These are phyloP conservation scores for Colletotrichum plurivorum DNA, from an alignment of 2,329 filamentous ascomycete species.

Conservation along the genomic window DNA sequence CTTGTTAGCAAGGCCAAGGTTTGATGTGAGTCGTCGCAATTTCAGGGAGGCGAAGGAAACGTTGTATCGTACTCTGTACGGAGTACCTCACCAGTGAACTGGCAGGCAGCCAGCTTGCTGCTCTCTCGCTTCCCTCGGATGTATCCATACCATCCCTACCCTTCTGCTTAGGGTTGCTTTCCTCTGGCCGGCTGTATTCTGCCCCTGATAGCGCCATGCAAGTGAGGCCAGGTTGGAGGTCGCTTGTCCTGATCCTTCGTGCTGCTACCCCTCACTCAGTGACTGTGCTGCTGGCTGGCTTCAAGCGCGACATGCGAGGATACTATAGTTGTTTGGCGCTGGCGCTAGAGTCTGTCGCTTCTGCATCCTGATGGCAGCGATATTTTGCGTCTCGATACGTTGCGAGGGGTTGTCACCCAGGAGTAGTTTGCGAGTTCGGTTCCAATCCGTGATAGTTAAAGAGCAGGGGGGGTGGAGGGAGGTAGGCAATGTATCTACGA, in stretches of 20 bases:
- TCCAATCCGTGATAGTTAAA: conserved; percentile 16
- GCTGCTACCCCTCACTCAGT: conserved; percentile 22
- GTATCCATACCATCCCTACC: background rate
- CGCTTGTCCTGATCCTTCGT: conserved; percentile 27
- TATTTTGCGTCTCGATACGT: conserved; percentile 7
- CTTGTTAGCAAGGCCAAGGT: conserved; percentile 1
- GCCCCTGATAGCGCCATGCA: conserved; percentile 15
- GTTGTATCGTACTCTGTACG: background rate
- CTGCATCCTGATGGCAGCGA: background rate
- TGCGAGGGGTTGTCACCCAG: conserved; percentile 2
- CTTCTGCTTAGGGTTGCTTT: background rate
- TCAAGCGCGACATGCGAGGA: conserved; percentile 15
- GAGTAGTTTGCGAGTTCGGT: conserved; percentile 11
- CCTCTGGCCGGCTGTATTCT: background rate
- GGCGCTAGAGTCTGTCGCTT: no score
- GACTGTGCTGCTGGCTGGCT: conserved; percentile 4
- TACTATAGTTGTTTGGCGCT: background rate
- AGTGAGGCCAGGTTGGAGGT: conserved; percentile 14
- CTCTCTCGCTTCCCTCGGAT: background rate
- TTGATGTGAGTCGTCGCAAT: background rate
- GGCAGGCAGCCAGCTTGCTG: background rate
- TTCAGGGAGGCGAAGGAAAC: background rate
- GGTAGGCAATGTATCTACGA: background rate
- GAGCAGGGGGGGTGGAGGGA: conserved; percentile 13
- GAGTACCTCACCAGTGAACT: background rate